Percentiles rank a stretch among this genome's conserved stretches.
Conservation (phyloP, 371 early-diverging fungal species). For the Gilbertella persicaria region DNA sequence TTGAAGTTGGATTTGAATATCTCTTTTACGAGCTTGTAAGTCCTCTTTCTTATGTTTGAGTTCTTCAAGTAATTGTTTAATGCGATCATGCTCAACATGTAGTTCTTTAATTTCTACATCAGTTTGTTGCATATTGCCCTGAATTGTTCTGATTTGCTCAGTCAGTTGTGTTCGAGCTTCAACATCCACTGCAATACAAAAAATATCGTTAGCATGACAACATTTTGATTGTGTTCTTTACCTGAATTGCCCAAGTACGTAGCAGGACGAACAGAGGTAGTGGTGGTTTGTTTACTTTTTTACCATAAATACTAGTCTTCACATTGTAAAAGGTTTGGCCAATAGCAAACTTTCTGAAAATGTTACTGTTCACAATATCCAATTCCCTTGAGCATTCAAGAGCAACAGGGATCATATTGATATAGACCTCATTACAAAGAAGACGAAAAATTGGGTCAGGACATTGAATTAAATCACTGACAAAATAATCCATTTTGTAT, state of each 20-base stretch:
- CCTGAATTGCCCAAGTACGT: slow-evolving; percentile 49
- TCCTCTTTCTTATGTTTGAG: slow-evolving; percentile 40
- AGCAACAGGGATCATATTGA: slow-evolving; percentile 68
- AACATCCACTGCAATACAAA: slow-evolving; percentile 26
- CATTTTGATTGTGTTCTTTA: slow-evolving; percentile 26
- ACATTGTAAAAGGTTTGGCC: slow-evolving; percentile 53
- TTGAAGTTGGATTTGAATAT: slow-evolving; percentile 9
- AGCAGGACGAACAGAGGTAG: slow-evolving; percentile 35
- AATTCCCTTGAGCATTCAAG: slow-evolving; percentile 41
- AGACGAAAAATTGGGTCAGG: slow-evolving; percentile 67
- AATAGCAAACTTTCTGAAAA: slow-evolving; percentile 49
- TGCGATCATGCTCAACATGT: slow-evolving; percentile 14
- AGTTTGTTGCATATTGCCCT: slow-evolving; percentile 21
- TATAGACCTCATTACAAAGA: slow-evolving; percentile 57
- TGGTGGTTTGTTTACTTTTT: slow-evolving; percentile 39
- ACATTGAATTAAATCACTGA: slow-evolving; percentile 76
- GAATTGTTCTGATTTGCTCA: not conserved
- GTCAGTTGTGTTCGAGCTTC: slow-evolving; percentile 23
- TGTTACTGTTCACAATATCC: slow-evolving; percentile 30
- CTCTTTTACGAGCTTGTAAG: slow-evolving; percentile 25
- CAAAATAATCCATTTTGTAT: slow-evolving; percentile 75
- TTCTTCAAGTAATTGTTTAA: slow-evolving; percentile 27
- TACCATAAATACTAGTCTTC: slow-evolving; percentile 52
- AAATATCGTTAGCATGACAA: not conserved
- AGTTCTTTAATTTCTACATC: slow-evolving; percentile 43